Percentiles rank a stretch among this genome's conserved stretches.
These are phyloP conservation scores for Claviceps arundinis DNA, from an alignment of 2,329 filamentous ascomycete species.

Conservation along the genomic window DNA sequence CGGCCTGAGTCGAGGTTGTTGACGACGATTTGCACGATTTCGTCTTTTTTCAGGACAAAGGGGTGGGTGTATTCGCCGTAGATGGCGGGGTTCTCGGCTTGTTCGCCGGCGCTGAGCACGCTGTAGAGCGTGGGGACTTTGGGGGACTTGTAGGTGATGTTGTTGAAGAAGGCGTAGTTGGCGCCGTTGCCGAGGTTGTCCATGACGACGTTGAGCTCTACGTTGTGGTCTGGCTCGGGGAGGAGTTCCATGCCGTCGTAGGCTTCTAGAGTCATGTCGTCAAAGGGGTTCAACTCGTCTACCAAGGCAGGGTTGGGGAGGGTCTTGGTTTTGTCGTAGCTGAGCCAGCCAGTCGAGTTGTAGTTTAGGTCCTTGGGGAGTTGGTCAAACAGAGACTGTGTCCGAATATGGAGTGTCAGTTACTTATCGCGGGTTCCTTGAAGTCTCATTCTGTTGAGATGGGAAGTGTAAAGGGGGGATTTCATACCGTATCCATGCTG, in stretches of 20 bases:
- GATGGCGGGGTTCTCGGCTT: conserved; percentile 42
- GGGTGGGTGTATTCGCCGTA: conserved; percentile 56
- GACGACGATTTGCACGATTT: conserved; percentile 62
- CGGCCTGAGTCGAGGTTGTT: conserved; percentile 61
- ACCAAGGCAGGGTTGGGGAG: conserved; percentile 40
- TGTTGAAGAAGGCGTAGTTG: conserved; percentile 56
- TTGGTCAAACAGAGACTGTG: conserved; percentile 50
- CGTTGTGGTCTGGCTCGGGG: conserved; percentile 45
- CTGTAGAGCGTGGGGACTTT: conserved; percentile 75
- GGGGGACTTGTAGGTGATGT: conserved; percentile 59
- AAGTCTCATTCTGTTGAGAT: too few relatives aligned
- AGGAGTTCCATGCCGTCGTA: conserved; percentile 50
- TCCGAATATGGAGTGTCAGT: not conserved
- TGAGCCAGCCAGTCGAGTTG: conserved; percentile 53
- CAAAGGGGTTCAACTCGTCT: conserved; percentile 51
- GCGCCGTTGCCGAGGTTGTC: conserved; percentile 48
- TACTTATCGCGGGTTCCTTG: not conserved
- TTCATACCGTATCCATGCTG: conserved; percentile 52
- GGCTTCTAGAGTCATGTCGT: conserved; percentile 61
- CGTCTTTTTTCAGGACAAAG: conserved; percentile 52
- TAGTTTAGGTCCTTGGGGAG: conserved; percentile 56
- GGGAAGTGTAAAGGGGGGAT: not conserved
- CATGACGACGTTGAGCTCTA: conserved; percentile 53
- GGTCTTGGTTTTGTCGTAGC: conserved; percentile 35
- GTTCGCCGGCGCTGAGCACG: conserved; percentile 48